Base-by-base conservation (phyloP, 257 asterid species). In the Ligustrum vulgare region DNA sequence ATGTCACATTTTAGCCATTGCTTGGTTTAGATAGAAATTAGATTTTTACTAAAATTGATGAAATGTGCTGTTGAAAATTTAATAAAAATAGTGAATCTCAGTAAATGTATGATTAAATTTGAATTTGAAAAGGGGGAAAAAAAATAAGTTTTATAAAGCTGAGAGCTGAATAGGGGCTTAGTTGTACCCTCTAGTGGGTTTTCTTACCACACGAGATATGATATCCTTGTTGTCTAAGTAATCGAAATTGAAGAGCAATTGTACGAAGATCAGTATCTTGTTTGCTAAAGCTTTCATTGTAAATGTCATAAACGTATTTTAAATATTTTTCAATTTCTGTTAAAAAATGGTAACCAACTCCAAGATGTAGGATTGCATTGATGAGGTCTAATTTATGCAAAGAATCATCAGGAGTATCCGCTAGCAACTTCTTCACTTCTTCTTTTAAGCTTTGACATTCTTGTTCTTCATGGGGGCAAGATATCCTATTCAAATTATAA, bases 141-240 rank as follows among this genome's bases (percentile, higher is more conserved):
- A n/a, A n/a, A n/a, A n/a, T n/a, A n/a, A n/a, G n/a, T n/a, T n/a
- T n/a, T n/a, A n/a, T n/a, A n/a, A n/a, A n/a, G n/a, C n/a, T n/a
- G n/a, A n/a, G n/a, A n/a, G n/a, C n/a, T n/a, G n/a, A n/a, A n/a
- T n/a, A n/a, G n/a, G n/a, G n/a, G n/a, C n/a, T n/a, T n/a, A n/a
- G n/a, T n/a, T n/a, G n/a, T n/a, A n/a, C 8, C 3, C 0, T 6
- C 28, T 20, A 22, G 13, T 58, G 58, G 58, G 2, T n/a, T 20
- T 3, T 4, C 66, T 58, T 69, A 69, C 72, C 56, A 13, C 34
- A 39, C 1, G 72, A 23, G 20, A 69, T 22, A 4, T 39, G 3
- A 41, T 69, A 45, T n/a, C 72, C 72, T n/a, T 39, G 72, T 39
- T 69, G 72, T 37, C 72, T 69, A 20, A 69, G 72, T 39, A 69